Evolutionary conservation across 1,284 basidiomycete species (phyloP), one percentile per base, ranked within the genome.

Genomic region (Melanopsichium pennsylvanicum): DNA sequence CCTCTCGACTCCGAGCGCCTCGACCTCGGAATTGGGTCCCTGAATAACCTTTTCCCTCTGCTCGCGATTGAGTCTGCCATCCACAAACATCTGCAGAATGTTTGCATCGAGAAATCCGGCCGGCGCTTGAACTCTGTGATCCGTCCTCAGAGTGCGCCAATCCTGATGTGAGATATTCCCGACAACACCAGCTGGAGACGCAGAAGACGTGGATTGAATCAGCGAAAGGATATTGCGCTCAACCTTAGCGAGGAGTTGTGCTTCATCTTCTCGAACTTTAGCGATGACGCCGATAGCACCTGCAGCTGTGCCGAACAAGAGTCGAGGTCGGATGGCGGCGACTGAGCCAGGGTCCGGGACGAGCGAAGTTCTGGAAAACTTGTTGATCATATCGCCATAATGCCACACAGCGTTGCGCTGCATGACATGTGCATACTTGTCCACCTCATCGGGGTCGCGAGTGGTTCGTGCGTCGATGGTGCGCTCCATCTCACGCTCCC

Each of bases 311-410:
- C 64, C 52, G 45, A 80, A 73, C 13, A 76, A n/a, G 15, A 76
- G 39, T 27, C 46, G 33, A 13, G 52, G 61, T 11, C 40, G 43
- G 10, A 54, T 56, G 4, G 51, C 36, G 29, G 46, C 39, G 3
- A 23, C 27, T 12, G 48, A 16, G 11, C 49, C 63, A 2, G 50
- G 40, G 29, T 60, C 48, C 2, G 56, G 46, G 18, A 59, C 55
- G 10, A 61, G 44, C 27, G 54, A 68, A 47, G 61, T 61, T 19
- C 66, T 32, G 13, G 37, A 39, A 35, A 80, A 68, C 33, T 54
- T 66, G 64, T 79, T 78, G 39, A 80, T 60, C 69, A 78, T 63
- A 44, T 80, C 78, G 21, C 77, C 78, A 36, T 76, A 75, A 50
- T 80, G 78, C 59, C 66, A 79, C 8, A 61, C 69, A 5, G 63